phyloP scores from a whole-genome alignment of 23 red algal species.

The Chondrus crispus region DNA sequence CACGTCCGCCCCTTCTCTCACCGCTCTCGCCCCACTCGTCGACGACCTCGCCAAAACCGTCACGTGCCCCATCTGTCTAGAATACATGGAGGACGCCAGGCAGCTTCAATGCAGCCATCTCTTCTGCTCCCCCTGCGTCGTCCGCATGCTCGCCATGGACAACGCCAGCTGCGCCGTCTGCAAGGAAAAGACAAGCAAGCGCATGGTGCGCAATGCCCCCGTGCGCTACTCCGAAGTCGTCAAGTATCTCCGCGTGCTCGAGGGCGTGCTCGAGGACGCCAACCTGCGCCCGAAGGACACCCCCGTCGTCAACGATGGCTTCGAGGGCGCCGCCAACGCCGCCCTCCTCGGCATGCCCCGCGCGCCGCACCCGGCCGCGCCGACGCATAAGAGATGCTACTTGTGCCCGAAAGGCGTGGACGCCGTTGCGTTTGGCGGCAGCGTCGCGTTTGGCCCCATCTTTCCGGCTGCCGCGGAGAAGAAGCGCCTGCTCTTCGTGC shows the following conservation, averaged over 20 bases:
- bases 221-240: neutral
- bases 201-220: slow-evolving; percentile 35
- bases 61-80: slow-evolving; percentile 50
- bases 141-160: slow-evolving; percentile 4
- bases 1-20: too few relatives aligned
- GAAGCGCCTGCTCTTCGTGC: neutral
- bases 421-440: neutral
- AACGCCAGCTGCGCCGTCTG: slow-evolving; percentile 25
- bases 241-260: neutral
- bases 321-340: neutral
- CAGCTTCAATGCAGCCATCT: slow-evolving; percentile 56
- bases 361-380: neutral
- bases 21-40: neutral
- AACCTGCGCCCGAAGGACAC: neutral
- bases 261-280: neutral
- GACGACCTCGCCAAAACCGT: neutral
- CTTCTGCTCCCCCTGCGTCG: slow-evolving; percentile 27
- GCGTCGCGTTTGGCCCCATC: slow-evolving; percentile 4
- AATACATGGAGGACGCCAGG: slow-evolving; percentile 11
- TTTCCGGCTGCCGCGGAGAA: neutral
- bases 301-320: neutral
- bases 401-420: slow-evolving; percentile 41
- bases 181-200: slow-evolving; percentile 21
- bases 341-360: neutral
- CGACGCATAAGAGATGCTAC: neutral